These are phyloP conservation scores for Mediolabrus comicus DNA, from an alignment of 108 stramenopile genomes.

Conservation along the genomic window DNA sequence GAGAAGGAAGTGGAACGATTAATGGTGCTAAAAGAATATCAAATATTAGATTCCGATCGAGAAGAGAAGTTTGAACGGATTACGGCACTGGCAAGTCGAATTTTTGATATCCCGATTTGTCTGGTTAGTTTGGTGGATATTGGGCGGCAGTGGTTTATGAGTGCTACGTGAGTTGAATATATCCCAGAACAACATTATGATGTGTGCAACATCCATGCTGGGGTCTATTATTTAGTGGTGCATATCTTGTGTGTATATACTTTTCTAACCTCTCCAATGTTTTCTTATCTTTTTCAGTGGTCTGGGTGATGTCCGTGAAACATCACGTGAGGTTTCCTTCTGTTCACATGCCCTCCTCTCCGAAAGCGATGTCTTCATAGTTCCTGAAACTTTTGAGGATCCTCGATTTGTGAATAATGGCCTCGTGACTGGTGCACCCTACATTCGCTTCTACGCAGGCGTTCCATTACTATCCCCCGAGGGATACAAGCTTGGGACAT, in stretches of 20 bases:
- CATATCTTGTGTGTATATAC: no score
- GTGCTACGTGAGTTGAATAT: constrained; percentile 34
- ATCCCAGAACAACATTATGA: no score
- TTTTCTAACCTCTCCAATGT: background rate
- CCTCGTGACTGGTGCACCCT: constrained; percentile 67
- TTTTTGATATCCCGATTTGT: constrained; percentile 74
- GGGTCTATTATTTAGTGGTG: no score
- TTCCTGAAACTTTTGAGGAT: constrained; percentile 69
- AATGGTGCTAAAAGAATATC: constrained; percentile 61
- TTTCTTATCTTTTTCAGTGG: constrained; percentile 30
- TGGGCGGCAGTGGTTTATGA: constrained; percentile 80
- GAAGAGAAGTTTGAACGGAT: constrained; percentile 67
- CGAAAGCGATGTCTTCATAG: constrained; percentile 56
- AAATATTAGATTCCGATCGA: constrained; percentile 59
- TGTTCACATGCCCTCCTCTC: constrained; percentile 76
- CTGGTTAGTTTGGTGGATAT: constrained; percentile 72
- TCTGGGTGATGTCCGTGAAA: constrained; percentile 69
- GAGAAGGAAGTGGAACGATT: constrained; percentile 65
- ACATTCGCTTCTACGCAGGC: constrained; percentile 87
- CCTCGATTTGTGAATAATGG: constrained; percentile 60
- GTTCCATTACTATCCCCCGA: constrained; percentile 73
- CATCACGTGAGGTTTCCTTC: constrained; percentile 76
- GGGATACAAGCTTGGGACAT: constrained; percentile 73
- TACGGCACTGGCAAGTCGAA: constrained; percentile 50
- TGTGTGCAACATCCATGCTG: no score